phyloP scores from a whole-genome alignment of 352 stramenopile genomes.

The Pythium guiyangense region DNA sequence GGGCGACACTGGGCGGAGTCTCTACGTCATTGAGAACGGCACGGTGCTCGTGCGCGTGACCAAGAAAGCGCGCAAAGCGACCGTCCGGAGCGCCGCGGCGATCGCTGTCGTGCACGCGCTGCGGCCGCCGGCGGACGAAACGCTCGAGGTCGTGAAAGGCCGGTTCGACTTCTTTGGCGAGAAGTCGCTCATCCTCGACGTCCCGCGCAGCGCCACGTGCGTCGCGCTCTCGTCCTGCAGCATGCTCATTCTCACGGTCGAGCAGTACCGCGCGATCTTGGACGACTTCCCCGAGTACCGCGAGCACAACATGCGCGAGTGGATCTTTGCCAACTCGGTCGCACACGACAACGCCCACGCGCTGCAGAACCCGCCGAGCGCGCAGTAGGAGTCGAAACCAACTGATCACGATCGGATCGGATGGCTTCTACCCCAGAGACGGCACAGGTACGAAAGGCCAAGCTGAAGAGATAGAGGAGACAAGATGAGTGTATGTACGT shows the following conservation, averaged over 20 bases:
- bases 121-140: not conserved
- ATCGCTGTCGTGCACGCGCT: not conserved
- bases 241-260: constrained; percentile 38
- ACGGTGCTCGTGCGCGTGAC: constrained; percentile 24
- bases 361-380: not conserved
- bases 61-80: constrained; percentile 7
- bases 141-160: constrained; percentile 35
- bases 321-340: constrained; percentile 24
- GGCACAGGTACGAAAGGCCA: no score
- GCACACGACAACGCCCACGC: not conserved
- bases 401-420: no score
- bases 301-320: constrained; percentile 40
- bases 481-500: no score
- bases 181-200: constrained; percentile 37
- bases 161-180: constrained; percentile 43
- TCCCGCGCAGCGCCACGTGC: constrained; percentile 38
- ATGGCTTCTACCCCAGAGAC: no score
- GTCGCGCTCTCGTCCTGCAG: constrained; percentile 32
- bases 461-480: no score
- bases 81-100: not conserved
- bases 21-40: constrained; percentile 70
- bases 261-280: constrained; percentile 38
- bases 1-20: constrained; percentile 46
- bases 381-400: no score
- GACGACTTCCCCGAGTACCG: constrained; percentile 46